Evolutionary conservation across 2,329 filamentous ascomycete genomes (phyloP).

Genomic region (Colletotrichum spaethianum): DNA sequence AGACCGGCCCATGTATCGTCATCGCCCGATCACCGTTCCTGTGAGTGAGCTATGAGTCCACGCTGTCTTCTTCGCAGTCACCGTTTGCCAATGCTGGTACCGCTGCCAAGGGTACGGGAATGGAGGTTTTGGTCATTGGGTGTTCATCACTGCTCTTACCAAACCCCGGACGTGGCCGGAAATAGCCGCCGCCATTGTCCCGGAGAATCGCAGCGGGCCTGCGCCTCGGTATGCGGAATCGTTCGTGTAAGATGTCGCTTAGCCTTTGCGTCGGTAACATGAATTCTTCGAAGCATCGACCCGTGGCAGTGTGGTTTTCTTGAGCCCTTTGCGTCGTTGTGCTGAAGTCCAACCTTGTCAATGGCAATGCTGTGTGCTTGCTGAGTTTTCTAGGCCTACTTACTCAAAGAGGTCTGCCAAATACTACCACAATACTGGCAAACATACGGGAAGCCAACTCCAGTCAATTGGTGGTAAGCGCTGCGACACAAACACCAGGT

Average conservation of each 20-base stretch:
- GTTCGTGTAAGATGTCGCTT: background rate
- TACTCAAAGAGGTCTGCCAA: background rate
- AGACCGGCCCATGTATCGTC: conserved; percentile 31
- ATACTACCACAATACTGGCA: background rate
- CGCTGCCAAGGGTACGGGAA: background rate
- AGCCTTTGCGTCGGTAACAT: background rate
- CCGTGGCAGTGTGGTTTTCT: background rate
- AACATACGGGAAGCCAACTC: background rate
- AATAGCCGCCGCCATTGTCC: background rate
- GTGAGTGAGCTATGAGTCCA: background rate
- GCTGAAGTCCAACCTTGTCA: background rate
- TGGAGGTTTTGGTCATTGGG: background rate
- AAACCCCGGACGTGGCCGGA: background rate
- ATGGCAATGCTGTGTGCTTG: background rate
- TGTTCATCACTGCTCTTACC: background rate
- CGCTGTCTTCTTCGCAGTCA: background rate
- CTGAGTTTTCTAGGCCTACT: background rate
- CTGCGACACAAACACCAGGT: background rate
- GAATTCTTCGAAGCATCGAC: background rate
- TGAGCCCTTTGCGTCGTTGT: background rate
- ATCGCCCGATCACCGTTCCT: background rate
- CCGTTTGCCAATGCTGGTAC: background rate
- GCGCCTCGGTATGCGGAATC: too few relatives aligned
- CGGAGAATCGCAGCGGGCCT: background rate
- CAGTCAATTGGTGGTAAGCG: too few relatives aligned